Percentiles rank a stretch among this genome's conserved stretches.
phyloP scores from a whole-genome alignment of 2,329 filamentous ascomycete species.

The Fusarium sp. region DNA sequence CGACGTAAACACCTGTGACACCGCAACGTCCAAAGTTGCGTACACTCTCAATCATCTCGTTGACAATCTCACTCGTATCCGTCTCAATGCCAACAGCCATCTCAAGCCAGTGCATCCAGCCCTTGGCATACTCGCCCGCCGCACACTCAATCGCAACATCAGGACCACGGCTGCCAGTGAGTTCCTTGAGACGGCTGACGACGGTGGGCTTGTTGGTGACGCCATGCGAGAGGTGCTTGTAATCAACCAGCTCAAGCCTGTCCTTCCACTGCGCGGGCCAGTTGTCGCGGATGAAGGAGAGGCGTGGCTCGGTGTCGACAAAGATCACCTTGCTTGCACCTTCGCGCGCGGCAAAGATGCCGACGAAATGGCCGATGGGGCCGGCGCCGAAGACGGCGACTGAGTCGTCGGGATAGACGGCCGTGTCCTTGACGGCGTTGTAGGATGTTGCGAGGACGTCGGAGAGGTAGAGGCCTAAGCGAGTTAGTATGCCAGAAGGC shows the following conservation, averaged over 20 bases:
- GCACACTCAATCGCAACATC: constrained; percentile 77
- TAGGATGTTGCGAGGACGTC: constrained; percentile 84
- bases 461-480: constrained; percentile 71
- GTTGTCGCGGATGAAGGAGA: constrained; percentile 72
- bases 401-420: constrained; percentile 77
- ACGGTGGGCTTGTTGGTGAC: constrained; percentile 69
- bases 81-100: constrained; percentile 75
- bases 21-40: constrained; percentile 77
- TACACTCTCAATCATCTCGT: constrained; percentile 81
- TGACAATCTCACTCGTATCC: constrained; percentile 82
- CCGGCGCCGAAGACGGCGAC: constrained; percentile 89
- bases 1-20: constrained; percentile 75
- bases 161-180: constrained; percentile 75
- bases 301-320: constrained; percentile 76
- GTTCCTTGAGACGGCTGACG: constrained; percentile 75
- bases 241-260: constrained; percentile 76
- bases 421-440: constrained; percentile 84
- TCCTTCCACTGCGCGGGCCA: constrained; percentile 59
- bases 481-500: background rate
- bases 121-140: constrained; percentile 69
- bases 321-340: constrained; percentile 80
- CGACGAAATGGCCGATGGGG: constrained; percentile 86
- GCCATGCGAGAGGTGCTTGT: constrained; percentile 65
- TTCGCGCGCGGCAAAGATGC: constrained; percentile 76
- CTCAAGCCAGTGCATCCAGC: constrained; percentile 68